Evolutionary conservation across 73 alveolate genomes (phyloP).

Genomic region (Paramecium primaurelia): DNA sequence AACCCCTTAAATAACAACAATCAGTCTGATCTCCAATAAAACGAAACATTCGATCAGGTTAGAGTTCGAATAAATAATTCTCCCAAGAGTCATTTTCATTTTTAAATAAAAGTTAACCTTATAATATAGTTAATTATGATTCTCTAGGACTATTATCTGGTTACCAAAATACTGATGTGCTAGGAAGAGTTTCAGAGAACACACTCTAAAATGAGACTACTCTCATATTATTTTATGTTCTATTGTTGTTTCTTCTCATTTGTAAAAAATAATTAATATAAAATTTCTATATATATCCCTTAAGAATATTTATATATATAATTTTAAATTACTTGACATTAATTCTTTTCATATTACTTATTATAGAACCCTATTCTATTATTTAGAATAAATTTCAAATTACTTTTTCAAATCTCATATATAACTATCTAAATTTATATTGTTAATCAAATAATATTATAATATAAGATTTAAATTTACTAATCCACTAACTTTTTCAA

Average conservation of each 20-base stretch:
- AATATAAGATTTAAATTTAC: not conserved
- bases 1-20: not conserved
- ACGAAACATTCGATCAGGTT: conserved; percentile 39
- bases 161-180: not conserved
- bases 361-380: not conserved
- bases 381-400: not conserved
- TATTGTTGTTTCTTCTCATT: not conserved
- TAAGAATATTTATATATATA: not conserved
- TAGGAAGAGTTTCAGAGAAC: conserved; percentile 22
- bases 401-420: not conserved
- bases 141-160: not conserved
- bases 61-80: not conserved
- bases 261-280: not conserved
- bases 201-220: not conserved
- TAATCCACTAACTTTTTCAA: not conserved
- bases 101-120: conserved; percentile 6
- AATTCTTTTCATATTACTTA: not conserved
- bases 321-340: not conserved
- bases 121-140: not conserved
- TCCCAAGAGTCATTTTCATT: conserved; percentile 44
- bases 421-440: not conserved
- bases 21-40: not conserved
- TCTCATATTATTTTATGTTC: not conserved
- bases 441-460: not conserved
- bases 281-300: not conserved